Percentiles rank a stretch among this genome's conserved stretches.
Conservation (phyloP, 495 filamentous ascomycete genomes). For the Aspergillus heteromorphus region DNA sequence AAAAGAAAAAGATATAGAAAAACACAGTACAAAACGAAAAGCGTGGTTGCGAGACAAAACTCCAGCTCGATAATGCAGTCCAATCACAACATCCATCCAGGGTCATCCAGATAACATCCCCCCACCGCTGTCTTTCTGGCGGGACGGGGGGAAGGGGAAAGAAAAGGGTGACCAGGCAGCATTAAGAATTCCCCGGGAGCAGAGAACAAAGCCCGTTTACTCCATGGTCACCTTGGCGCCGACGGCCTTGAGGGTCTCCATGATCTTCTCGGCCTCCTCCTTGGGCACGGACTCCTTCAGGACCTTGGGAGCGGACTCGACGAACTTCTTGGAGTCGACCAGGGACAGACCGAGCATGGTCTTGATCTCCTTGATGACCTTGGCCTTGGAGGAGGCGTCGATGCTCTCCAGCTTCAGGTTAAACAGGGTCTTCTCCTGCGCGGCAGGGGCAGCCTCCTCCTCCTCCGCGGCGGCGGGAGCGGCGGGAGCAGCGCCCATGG, state of each 20-base stretch:
- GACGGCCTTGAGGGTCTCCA: slow-evolving; percentile 85
- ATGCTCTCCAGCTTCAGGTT: slow-evolving; percentile 86
- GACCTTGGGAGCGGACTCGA: slow-evolving; percentile 93
- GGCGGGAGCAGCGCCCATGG: slow-evolving; percentile 55
- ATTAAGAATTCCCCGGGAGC: not conserved
- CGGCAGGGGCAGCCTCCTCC: slow-evolving; percentile 73
- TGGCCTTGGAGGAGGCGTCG: slow-evolving; percentile 85
- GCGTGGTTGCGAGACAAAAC: slow-evolving; percentile 14
- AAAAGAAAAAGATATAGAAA: slow-evolving; percentile 12
- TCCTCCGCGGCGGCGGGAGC: slow-evolving; percentile 74
- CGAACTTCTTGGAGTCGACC: slow-evolving; percentile 99
- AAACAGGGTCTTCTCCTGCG: slow-evolving; percentile 95
- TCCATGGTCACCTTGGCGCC: slow-evolving; percentile 88
- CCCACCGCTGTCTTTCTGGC: not conserved
- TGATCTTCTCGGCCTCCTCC: slow-evolving; percentile 98
- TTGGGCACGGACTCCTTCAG: slow-evolving; percentile 98
- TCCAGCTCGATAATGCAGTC: slow-evolving; percentile 23
- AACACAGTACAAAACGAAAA: slow-evolving; percentile 19
- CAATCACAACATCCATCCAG: slow-evolving; percentile 13
- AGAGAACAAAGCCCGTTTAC: slow-evolving; percentile 40
- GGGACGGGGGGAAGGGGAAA: slow-evolving; percentile 1
- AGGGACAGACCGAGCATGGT: slow-evolving; percentile 87
- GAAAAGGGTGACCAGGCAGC: not conserved
- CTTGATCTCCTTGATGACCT: slow-evolving; percentile 99
- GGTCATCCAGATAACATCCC: slow-evolving; percentile 1